Percentiles rank a stretch among this genome's conserved stretches.
phyloP scores from a whole-genome alignment of 768 basidiomycete species.

The Hirschioporus abietinus region DNA sequence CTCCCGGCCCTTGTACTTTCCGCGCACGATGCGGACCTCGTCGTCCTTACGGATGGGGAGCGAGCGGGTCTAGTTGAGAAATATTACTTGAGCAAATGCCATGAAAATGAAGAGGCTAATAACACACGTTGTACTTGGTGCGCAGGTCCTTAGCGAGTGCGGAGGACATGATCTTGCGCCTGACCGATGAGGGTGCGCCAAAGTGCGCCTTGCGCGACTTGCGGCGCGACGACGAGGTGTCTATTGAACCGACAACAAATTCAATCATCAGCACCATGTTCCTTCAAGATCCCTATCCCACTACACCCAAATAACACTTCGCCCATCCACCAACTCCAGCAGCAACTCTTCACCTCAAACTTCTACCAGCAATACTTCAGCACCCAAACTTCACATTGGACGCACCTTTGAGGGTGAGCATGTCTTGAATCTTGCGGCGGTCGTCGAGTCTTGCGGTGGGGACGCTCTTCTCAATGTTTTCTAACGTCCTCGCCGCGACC shows the following conservation, averaged over 20 bases:
- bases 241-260: slow-evolving; percentile 33
- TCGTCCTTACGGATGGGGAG: slow-evolving; percentile 97
- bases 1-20: slow-evolving; percentile 98
- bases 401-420: background rate
- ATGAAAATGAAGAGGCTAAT: background rate
- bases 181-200: slow-evolving; percentile 86
- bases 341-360: slow-evolving; percentile 10
- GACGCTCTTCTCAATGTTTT: background rate
- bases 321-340: slow-evolving; percentile 21
- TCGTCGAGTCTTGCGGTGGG: slow-evolving; percentile 1
- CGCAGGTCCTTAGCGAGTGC: slow-evolving; percentile 93
- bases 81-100: background rate
- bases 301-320: slow-evolving; percentile 25
- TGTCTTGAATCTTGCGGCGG: background rate
- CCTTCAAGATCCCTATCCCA: slow-evolving; percentile 37
- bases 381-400: background rate
- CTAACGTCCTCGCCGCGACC: background rate
- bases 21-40: slow-evolving; percentile 94
- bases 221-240: slow-evolving; percentile 90
- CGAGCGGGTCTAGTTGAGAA: slow-evolving; percentile 70
- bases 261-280: slow-evolving; percentile 27
- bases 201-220: slow-evolving; percentile 99
- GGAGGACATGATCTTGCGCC: slow-evolving; percentile 98
- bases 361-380: background rate
- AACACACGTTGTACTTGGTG: slow-evolving; percentile 80